These are phyloP conservation scores for Alternaria sp. DNA, from an alignment of 2,329 filamentous ascomycete genomes.

Conservation along the genomic window DNA sequence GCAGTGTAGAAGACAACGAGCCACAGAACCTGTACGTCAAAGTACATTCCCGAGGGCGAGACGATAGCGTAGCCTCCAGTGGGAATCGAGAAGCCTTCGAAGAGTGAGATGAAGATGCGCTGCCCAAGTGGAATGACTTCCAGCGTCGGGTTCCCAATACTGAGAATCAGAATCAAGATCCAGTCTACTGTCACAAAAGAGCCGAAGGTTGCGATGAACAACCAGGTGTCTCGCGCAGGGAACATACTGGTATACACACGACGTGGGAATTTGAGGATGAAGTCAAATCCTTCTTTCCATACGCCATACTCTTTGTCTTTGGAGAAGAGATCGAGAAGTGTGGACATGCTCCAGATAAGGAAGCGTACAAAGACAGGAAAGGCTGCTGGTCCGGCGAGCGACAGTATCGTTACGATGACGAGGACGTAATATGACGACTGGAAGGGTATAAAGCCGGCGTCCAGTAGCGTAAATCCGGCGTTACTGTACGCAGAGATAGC, in stretches of 20 bases:
- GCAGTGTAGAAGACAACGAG: slow-evolving; percentile 29
- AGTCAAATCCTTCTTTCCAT: slow-evolving; percentile 31
- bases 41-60: slow-evolving; percentile 26
- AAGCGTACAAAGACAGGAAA: slow-evolving; percentile 26
- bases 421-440: slow-evolving; percentile 28
- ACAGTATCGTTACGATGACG: slow-evolving; percentile 24
- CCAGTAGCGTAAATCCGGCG: slow-evolving; percentile 25
- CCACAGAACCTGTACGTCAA: slow-evolving; percentile 29
- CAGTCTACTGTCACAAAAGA: slow-evolving; percentile 27
- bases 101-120: slow-evolving; percentile 29
- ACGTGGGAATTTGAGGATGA: slow-evolving; percentile 25
- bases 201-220: slow-evolving; percentile 25
- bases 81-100: slow-evolving; percentile 31
- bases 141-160: slow-evolving; percentile 29
- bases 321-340: slow-evolving; percentile 21
- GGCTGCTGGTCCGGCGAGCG: slow-evolving; percentile 25
- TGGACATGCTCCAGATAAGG: slow-evolving; percentile 28
- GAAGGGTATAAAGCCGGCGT: slow-evolving; percentile 28
- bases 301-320: slow-evolving; percentile 27
- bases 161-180: slow-evolving; percentile 26
- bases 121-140: slow-evolving; percentile 26
- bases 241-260: slow-evolving; percentile 31
- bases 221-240: slow-evolving; percentile 25
- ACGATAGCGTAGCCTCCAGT: slow-evolving; percentile 32
- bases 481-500: slow-evolving; percentile 30